These are phyloP conservation scores for Lentinus tigrinus DNA, from an alignment of 768 basidiomycete species.

Conservation along the genomic window DNA sequence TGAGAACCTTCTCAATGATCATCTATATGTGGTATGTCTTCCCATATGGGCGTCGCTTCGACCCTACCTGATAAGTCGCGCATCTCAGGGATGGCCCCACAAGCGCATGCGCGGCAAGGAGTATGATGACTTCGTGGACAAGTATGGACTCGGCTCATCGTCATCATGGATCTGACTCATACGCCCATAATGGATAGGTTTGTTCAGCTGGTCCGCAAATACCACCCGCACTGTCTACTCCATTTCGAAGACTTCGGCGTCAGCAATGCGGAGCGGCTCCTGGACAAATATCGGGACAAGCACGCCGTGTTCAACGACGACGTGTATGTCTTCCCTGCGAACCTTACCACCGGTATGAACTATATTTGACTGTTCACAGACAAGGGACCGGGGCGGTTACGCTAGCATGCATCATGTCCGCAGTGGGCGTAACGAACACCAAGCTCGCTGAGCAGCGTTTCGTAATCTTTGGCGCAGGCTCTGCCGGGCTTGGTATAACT, in stretches of 20 bases:
- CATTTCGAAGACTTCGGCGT: conserved; percentile 90
- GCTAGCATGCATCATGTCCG: conserved; percentile 66
- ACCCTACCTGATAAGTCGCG: not conserved
- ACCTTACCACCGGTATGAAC: not conserved
- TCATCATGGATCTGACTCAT: not conserved
- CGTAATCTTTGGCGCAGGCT: conserved; percentile 77
- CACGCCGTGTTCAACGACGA: conserved; percentile 84
- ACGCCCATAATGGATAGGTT: conserved; percentile 45
- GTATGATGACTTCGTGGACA: conserved; percentile 78
- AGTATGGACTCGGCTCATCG: conserved; percentile 35
- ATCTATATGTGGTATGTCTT: conserved; percentile 60
- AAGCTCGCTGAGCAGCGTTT: conserved; percentile 73
- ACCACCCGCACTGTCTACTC: conserved; percentile 62
- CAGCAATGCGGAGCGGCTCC: conserved; percentile 67
- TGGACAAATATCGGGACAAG: conserved; percentile 57
- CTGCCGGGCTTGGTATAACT: conserved; percentile 80
- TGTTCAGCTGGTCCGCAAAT: conserved; percentile 71
- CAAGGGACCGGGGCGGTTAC: conserved; percentile 80
- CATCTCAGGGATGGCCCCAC: conserved; percentile 67
- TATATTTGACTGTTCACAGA: conserved; percentile 30
- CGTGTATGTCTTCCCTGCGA: conserved; percentile 43
- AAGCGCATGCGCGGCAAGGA: conserved; percentile 66
- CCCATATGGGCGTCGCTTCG: not conserved
- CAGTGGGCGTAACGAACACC: conserved; percentile 63
- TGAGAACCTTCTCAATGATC: conserved; percentile 56